These are phyloP conservation scores for Quercus gilva DNA, from an alignment of 306 rosid genomes.

Conservation along the genomic window DNA sequence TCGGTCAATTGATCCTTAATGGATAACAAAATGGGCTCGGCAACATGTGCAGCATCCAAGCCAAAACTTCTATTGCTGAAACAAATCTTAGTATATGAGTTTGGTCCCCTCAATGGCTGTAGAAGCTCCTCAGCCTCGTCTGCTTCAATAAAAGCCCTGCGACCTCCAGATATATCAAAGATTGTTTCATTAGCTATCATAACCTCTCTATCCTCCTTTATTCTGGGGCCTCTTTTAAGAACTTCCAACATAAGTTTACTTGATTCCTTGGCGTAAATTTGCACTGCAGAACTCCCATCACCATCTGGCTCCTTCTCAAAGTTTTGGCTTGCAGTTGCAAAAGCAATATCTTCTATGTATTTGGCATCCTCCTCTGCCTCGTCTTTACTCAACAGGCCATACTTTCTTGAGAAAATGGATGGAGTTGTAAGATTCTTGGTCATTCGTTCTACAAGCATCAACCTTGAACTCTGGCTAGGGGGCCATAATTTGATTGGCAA, in stretches of 20 bases:
- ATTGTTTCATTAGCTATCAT: conserved; percentile 33
- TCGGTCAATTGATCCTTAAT: conserved; percentile 66
- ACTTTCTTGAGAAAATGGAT: conserved; percentile 80
- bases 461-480: conserved; percentile 80
- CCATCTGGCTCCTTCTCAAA: conserved; percentile 80
- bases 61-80: conserved; percentile 91
- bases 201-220: conserved; percentile 51
- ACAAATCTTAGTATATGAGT: conserved; percentile 57
- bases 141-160: conserved; percentile 59
- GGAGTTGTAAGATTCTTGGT: conserved; percentile 75
- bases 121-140: conserved; percentile 72
- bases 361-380: conserved; percentile 77
- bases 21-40: conserved; percentile 62
- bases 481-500: conserved; percentile 81
- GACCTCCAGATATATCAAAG: conserved; percentile 84
- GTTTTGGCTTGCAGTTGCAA: conserved; percentile 59
- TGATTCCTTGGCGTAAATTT: conserved; percentile 85
- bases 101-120: conserved; percentile 52
- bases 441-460: conserved; percentile 71
- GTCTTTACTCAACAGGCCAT: conserved; percentile 67
- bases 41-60: conserved; percentile 70
- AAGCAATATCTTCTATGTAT: conserved; percentile 62
- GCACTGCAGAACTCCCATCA: conserved; percentile 86
- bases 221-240: conserved; percentile 72
- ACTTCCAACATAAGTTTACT: conserved; percentile 86